A percentile compares a stretch with the other conserved stretches of the same genome.
Conservation (phyloP, 1,284 basidiomycete genomes). For the Sanghuangporus baumii region DNA sequence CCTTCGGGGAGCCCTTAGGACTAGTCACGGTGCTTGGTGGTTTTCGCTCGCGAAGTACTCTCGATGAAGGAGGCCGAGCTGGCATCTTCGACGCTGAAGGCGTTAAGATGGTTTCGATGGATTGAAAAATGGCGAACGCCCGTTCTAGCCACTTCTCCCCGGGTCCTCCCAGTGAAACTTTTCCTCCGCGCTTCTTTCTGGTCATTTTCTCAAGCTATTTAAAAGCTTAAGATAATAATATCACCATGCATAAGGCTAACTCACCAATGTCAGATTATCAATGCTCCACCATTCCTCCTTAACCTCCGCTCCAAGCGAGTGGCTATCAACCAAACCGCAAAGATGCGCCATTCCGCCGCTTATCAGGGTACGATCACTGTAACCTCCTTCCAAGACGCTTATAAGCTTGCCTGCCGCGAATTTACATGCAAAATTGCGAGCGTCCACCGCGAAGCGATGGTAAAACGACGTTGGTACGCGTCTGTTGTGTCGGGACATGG, state of each 20-base stretch:
- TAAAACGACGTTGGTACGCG: slow-evolving; percentile 89
- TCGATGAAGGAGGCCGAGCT: slow-evolving; percentile 33
- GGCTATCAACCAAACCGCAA: slow-evolving; percentile 51
- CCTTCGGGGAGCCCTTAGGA: slow-evolving; percentile 19
- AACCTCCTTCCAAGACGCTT: slow-evolving; percentile 92
- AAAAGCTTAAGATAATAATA: background rate
- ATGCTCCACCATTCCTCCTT: slow-evolving; percentile 66
- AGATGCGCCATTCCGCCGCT: slow-evolving; percentile 81
- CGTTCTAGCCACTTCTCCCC: slow-evolving; percentile 54
- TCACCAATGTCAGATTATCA: slow-evolving; percentile 59
- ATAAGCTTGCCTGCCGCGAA: slow-evolving; percentile 71
- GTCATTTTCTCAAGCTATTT: slow-evolving; percentile 64
- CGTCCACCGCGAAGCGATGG: slow-evolving; percentile 76
- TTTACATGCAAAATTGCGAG: slow-evolving; percentile 58
- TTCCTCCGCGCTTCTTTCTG: slow-evolving; percentile 53
- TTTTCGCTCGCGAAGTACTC: slow-evolving; percentile 54
- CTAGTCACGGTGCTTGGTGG: slow-evolving; percentile 26
- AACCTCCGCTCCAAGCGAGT: slow-evolving; percentile 24
- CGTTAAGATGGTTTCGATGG: slow-evolving; percentile 32
- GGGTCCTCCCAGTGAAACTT: slow-evolving; percentile 31
- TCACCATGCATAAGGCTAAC: slow-evolving; percentile 9
- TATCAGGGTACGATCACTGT: slow-evolving; percentile 83
- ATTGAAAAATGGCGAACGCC: slow-evolving; percentile 36
- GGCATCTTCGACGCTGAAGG: slow-evolving; percentile 26
- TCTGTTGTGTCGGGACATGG: slow-evolving; percentile 92